Conservation (phyloP, 116 monocot genomes). For the Dioscorea cayenensis region DNA sequence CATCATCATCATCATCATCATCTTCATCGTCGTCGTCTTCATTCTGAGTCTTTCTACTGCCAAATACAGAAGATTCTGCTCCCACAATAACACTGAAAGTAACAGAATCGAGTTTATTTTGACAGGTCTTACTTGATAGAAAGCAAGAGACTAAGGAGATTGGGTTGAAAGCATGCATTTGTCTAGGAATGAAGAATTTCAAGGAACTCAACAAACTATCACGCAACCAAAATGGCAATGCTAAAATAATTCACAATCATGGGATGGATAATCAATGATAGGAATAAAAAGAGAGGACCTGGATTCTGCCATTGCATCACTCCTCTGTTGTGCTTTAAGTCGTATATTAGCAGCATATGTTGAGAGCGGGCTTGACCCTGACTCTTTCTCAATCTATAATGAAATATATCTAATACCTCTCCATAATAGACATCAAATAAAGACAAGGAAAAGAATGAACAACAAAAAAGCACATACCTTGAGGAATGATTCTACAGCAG, state of each 20-base stretch:
- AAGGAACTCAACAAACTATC: not conserved
- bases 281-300: slow-evolving; percentile 34
- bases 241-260: not conserved
- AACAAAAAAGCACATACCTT: slow-evolving; percentile 29
- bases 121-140: not conserved
- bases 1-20: slow-evolving; percentile 2
- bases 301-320: slow-evolving; percentile 58
- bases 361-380: slow-evolving; percentile 58
- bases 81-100: slow-evolving; percentile 66
- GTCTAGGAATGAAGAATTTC: not conserved
- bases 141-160: not conserved
- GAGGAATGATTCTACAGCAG: slow-evolving; percentile 43
- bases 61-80: slow-evolving; percentile 51
- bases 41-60: slow-evolving; percentile 23
- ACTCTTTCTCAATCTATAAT: slow-evolving; percentile 70
- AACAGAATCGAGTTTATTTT: not conserved
- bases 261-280: not conserved
- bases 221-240: too few species aligned
- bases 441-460: not conserved
- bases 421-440: not conserved
- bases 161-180: not conserved
- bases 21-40: slow-evolving; percentile 7
- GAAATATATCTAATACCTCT: slow-evolving; percentile 14
- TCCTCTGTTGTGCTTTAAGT: slow-evolving; percentile 57
- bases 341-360: slow-evolving; percentile 50